phyloP scores from a whole-genome alignment of 768 basidiomycete genomes.

The Kwoniella newhampshirensis region DNA sequence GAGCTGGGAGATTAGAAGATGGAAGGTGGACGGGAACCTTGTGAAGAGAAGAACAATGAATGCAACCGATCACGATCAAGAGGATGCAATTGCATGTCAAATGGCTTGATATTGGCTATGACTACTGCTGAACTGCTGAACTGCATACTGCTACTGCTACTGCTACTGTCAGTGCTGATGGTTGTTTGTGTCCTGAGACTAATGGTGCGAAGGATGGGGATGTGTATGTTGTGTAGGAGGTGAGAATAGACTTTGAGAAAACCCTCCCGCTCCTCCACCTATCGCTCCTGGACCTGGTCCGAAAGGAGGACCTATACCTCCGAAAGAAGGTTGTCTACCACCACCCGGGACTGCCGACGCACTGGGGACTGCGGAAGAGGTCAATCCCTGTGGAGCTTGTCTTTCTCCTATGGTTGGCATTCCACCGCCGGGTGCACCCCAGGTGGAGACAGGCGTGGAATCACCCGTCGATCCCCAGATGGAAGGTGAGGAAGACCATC shows the following conservation, averaged over 20 bases:
- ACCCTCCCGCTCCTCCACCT: not conserved
- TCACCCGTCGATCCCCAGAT: slow-evolving; percentile 22
- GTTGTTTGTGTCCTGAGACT: not conserved
- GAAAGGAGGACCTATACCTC: slow-evolving; percentile 16
- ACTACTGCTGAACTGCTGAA: not conserved
- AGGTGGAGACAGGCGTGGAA: slow-evolving; percentile 9
- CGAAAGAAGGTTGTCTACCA: slow-evolving; percentile 27
- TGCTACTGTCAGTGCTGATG: not conserved
- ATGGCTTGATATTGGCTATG: not conserved
- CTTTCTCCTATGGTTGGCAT: slow-evolving; percentile 26
- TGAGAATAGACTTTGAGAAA: slow-evolving; percentile 26
- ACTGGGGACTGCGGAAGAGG: slow-evolving; percentile 4
- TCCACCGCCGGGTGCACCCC: slow-evolving; percentile 11
- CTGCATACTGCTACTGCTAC: not conserved
- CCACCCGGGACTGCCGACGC: not conserved
- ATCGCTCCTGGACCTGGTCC: not conserved
- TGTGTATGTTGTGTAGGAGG: slow-evolving; percentile 19
- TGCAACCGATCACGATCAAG: not conserved
- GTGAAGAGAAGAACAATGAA: slow-evolving; percentile 2
- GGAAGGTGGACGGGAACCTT: not conserved
- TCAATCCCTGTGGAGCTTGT: slow-evolving; percentile 3
- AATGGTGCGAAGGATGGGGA: slow-evolving; percentile 19
- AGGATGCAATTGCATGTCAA: slow-evolving; percentile 3
- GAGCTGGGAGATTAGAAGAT: no score
- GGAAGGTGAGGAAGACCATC: slow-evolving; percentile 30